Evolutionary conservation across 257 asterid species (phyloP).

Genomic region (Solanum pinnatisectum): DNA sequence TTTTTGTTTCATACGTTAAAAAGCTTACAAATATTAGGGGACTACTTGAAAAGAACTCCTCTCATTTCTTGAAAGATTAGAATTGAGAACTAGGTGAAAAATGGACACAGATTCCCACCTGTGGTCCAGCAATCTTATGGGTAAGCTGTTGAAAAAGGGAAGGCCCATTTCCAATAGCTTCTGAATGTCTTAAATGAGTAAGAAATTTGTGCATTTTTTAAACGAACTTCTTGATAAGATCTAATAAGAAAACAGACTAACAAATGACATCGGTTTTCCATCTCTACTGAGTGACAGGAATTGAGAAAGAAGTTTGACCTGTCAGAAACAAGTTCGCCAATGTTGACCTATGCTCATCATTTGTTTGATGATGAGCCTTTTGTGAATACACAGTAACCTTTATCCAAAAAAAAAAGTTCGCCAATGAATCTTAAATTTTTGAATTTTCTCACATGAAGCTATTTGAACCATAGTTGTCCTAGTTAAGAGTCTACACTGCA

Average conservation of each 20-base stretch:
- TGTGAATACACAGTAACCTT: background rate
- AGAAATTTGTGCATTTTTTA: background rate
- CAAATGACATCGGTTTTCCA: background rate
- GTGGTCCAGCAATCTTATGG: background rate
- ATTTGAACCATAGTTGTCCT: background rate
- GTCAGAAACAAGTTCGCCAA: background rate
- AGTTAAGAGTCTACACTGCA: background rate
- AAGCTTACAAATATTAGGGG: background rate
- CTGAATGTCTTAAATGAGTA: background rate
- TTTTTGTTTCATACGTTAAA: background rate
- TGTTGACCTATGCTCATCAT: background rate
- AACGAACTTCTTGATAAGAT: background rate
- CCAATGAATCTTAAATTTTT: background rate
- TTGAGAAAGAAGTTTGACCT: background rate
- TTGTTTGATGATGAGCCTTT: background rate
- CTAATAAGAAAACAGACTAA: background rate
- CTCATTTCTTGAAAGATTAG: background rate
- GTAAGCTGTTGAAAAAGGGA: background rate
- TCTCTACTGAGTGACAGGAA: background rate
- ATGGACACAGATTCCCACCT: background rate
- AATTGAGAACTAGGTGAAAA: background rate
- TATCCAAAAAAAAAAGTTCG: background rate
- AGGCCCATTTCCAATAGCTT: background rate
- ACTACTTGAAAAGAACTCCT: background rate
- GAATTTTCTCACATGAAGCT: background rate